Evolutionary conservation across 768 basidiomycete species (phyloP), one percentile per base, ranked within the genome.

Genomic region (Lactarius sp.): DNA sequence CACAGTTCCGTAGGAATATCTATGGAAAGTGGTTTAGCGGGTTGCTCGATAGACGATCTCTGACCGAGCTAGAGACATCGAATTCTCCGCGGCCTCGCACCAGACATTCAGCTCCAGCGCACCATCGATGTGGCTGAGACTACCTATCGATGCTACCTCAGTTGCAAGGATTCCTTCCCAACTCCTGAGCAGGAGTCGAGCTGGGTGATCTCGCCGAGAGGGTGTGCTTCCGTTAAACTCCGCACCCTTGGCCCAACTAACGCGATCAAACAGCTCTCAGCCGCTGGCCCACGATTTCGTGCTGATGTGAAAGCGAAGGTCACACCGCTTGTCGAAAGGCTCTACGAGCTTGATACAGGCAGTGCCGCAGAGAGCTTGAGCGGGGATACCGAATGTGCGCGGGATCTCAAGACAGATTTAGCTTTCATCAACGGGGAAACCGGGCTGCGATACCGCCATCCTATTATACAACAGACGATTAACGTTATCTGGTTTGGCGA

Each of bases 401-500:
- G 46, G 31, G 20, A 31, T 18, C 52, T 61, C 14, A 61, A 61
- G 52, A 37, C 34, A 8, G 59, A 60, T 16, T 12, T 41, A 13
- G 41, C 60, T 61, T 61, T 61, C 46, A 37, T 52, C 52, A 37
- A 51, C 6, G 52, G 37, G 5, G 22, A 46, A 18, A 18, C 31
- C 10, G 44, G 52, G 31, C 9, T 33, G 0, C 60, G 52, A 44
- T 60, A 61, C 36, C 53, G 44, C 4, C 60, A 61, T 14, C 52
- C 60, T 9, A 34, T 54, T 44, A 60, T 60, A 53, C 52, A 60
- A 9, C 52, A 54, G 31, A 31, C 42, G 3, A 47, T 47, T 34
- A 60, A 54, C 60, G 52, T 47, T 8, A 18, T 60, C 34, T 60
- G 60, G 60, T 60, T 60, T 37, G 34, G 44, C 5, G 52, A 47